Evolutionary conservation across 306 rosid species (phyloP), one percentile per base, ranked within the genome.

Genomic region (Pyrus communis): DNA sequence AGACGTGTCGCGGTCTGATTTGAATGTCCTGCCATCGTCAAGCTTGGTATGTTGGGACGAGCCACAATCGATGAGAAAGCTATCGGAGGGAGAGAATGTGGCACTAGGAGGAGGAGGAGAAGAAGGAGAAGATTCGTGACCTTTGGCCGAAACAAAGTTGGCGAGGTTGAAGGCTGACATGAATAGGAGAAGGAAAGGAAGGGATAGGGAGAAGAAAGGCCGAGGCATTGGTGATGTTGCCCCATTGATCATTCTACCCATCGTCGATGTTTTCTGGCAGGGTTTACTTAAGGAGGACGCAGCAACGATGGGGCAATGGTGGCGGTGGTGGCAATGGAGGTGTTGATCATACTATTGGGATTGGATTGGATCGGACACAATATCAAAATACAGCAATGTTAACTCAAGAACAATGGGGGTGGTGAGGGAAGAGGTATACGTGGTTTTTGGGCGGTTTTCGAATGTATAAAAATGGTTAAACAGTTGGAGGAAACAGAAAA

Each of bases 11-110:
- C 79, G 89, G 80, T 94, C 98, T 17, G 97, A 91, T 79, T 89
- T 90, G 78, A 91, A 94, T 66, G 65, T 81, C 72, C 97, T 81
- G 57, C 91, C 93, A 69, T 94, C 94, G 9, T 27, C 15, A 61
- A 91, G 87, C 15, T 1, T 66, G 78, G 89, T 84, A 28, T 71
- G 77, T 14, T 75, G 57, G 3, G 85, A 5, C 3, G 97, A 82
- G 4, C 98, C 98, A 55, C 96, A 91, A 75, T 94, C 86, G 21
- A 94, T 86, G 76, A 94, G 91, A 45, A 84, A 94, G 63, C 77
- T 85, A 43, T 87, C 97, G 9, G 76, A 49, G 45, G 97, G 91
- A 3, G 86, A 30, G 82, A 87, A 86, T 18, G 81, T 9, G 17
- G 6, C 35, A 1, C 51, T 58, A n/a, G 55, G 73, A 10, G 78